Evolutionary conservation across 768 basidiomycete genomes (phyloP), one percentile per base, ranked within the genome.

Genomic region (Lepiota subincarnata): DNA sequence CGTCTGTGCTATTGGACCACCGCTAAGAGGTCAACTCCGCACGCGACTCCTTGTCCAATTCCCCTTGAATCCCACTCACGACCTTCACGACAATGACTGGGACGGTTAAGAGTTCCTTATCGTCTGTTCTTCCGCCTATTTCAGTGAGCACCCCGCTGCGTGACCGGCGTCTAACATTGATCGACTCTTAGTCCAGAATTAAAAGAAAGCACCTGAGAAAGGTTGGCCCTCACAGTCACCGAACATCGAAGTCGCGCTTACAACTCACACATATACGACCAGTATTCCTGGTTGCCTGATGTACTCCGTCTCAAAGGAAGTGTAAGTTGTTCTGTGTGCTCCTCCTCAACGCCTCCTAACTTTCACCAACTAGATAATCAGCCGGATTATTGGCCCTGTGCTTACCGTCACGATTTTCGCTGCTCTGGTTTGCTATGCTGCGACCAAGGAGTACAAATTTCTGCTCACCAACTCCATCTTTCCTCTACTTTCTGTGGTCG

Each of bases 211-310:
- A 79, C 57, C 55, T 84, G 51, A 76, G 82, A 66, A 82, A 79
- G 67, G 82, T 78, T 34, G 18, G 39, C 37, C 2, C 38, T n/a
- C 22, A 31, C 44, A 36, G 14, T 20, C 38, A 11, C 19, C 13
- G 16, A 18, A 28, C 19, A 13, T n/a, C n/a, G 6, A 14, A 8
- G 6, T 38, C 31, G 18, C 35, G 18, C 31, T 34, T 47, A 7
- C 26, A 11, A 16, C 38, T 31, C 13, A 12, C 16, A 36, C 31
- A 19, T 36, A 16, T 28, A n/a, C 8, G 13, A 14, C 36, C 48
- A 90, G 88, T 92, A 90, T 65, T 89, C 89, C 13, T 95, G 92
- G 92, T 73, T 94, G 11, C 89, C 92, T 1, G 92, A 94, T 68
- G 89, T 94, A 16, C 73, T 94, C 40, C 81, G 92, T 37, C 51